Conservation (phyloP, 331 rosid genomes). For the Malus hybrid region DNA sequence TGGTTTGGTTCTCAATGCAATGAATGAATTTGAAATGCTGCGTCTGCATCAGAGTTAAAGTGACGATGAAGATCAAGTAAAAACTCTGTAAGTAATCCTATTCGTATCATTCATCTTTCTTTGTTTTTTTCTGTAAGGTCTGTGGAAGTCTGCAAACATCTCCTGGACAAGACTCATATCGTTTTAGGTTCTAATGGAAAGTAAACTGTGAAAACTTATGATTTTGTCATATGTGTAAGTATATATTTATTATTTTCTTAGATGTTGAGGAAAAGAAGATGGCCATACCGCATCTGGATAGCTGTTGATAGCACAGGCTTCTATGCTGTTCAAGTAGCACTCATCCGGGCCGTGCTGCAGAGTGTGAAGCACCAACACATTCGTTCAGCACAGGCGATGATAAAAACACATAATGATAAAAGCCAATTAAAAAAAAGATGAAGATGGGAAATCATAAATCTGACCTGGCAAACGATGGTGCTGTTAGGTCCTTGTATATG, state of each 20-base stretch:
- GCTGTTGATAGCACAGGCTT: slow-evolving; percentile 27
- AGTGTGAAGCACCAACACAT: neutral
- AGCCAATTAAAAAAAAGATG: neutral
- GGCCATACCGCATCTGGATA: slow-evolving; percentile 18
- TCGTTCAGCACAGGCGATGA: neutral
- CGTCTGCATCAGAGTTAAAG: slow-evolving; percentile 7
- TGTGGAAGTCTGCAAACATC: neutral
- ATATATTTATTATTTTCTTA: no score
- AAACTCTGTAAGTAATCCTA: neutral
- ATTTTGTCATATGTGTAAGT: no score
- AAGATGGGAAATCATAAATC: neutral
- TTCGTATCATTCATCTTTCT: neutral
- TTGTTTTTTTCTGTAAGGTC: neutral
- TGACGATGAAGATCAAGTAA: no score
- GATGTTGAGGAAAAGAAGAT: neutral
- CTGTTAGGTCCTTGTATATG: neutral
- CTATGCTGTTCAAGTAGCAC: slow-evolving; percentile 22
- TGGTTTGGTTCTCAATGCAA: slow-evolving; percentile 16
- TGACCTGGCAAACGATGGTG: slow-evolving; percentile 6
- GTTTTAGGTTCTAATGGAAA: neutral
- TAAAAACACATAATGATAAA: neutral
- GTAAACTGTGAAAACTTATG: no score
- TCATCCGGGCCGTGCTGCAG: slow-evolving; percentile 34
- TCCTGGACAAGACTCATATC: neutral
- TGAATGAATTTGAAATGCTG: slow-evolving; percentile 12